phyloP scores from a whole-genome alignment of 169 alveolate species.

The Eimeria necatrix region DNA sequence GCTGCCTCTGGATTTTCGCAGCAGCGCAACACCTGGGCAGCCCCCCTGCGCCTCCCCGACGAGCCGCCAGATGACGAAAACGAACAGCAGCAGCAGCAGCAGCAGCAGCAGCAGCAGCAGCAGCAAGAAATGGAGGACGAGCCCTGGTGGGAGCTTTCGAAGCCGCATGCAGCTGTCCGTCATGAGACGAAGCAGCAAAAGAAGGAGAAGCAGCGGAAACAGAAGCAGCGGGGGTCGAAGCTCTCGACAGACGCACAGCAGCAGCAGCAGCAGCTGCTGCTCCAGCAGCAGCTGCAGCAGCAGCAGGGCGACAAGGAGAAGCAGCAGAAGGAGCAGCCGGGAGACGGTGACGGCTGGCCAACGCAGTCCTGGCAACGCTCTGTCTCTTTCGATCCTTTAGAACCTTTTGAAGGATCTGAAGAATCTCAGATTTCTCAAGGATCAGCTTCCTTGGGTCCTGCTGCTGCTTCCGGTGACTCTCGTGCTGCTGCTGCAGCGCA shows the following conservation, averaged over 20 bases:
- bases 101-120: constrained; percentile 36
- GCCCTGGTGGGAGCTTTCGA: background rate
- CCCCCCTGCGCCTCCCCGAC: constrained; percentile 45
- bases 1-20: background rate
- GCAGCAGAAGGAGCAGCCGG: constrained; percentile 18
- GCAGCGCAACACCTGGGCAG: constrained; percentile 13
- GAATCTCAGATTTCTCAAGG: background rate
- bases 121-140: background rate
- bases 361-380: background rate
- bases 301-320: background rate
- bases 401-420: background rate
- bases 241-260: background rate
- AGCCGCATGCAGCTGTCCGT: background rate
- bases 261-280: background rate
- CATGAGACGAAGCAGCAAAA: background rate
- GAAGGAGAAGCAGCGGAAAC: background rate
- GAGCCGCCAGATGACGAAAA: constrained; percentile 5
- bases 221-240: background rate
- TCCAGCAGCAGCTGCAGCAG: background rate
- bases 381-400: background rate
- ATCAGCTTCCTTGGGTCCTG: background rate
- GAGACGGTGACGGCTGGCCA: background rate
- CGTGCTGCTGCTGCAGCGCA: constrained; percentile 7
- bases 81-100: constrained; percentile 28
- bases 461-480: background rate